Evolutionary conservation across 208 protist species (phyloP), one percentile per base, ranked within the genome.

Genomic region (Crithidia bombi): DNA sequence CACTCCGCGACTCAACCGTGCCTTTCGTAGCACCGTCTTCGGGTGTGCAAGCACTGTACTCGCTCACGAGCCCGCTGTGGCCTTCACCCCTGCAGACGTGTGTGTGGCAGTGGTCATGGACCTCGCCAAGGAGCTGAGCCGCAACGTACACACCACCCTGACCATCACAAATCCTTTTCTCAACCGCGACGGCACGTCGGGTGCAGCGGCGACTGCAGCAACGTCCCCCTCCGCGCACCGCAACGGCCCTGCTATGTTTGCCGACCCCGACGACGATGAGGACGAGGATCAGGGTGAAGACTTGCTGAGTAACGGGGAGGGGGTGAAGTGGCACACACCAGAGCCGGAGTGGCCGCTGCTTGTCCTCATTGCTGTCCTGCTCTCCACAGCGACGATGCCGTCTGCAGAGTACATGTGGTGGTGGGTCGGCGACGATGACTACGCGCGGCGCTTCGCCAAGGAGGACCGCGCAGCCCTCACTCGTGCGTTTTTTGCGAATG

Each of bases 321-420:
- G 83, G 38, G 64, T 91, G 26, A 85, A 93, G 68, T 96, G 91
- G 89, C 46, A 81, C 7, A 73, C 94, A 10, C 85, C 91, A 0
- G 57, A 77, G n/a, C 39, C 82, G 32, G 63, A 83, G 55, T 93
- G 79, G 79, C 84, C 85, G n/a, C 76, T 87, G 47, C 62, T 94
- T 12, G 32, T 89, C 36, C 65, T 96, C 11, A 43, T 93, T n/a
- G 46, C 83, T 2, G 86, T 83, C 28, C 52, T 94, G 3, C 71
- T 82, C 12, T 79, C 84, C 17, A 67, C 66, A 5, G 57, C 78
- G 38, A 75, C 81, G 32, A 38, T 65, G n/a, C 70, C 87, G 43
- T 17, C 52, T 2, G 15, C 65, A 25, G 82, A 92, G 51, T 91
- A 94, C 64, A 61, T 93, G 49, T 96, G 89, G 89, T 89, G 82